Conservation (phyloP, 192 early-diverging fungal species). For the Radiomyces spectabilis region DNA sequence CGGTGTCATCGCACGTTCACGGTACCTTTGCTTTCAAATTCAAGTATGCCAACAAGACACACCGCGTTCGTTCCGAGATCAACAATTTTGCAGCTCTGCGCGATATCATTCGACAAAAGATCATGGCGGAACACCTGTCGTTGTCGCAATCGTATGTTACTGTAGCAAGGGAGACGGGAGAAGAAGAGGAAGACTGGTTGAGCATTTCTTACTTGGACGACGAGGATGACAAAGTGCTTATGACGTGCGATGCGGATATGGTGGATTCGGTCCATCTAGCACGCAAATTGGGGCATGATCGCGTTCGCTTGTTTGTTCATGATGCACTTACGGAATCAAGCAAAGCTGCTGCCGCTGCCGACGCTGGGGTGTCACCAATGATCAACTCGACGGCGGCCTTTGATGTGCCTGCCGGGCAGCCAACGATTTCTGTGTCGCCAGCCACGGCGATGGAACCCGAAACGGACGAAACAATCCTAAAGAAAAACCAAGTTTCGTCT, state of each 20-base stretch:
- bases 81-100: constrained; percentile 27
- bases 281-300: constrained; percentile 56
- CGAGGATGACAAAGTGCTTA: constrained; percentile 72
- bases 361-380: not conserved
- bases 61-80: constrained; percentile 55
- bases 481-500: no score
- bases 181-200: constrained; percentile 14
- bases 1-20: constrained; percentile 10
- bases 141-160: constrained; percentile 7
- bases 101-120: constrained; percentile 42
- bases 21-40: constrained; percentile 50
- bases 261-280: constrained; percentile 73
- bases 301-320: constrained; percentile 63
- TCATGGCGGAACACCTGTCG: constrained; percentile 1
- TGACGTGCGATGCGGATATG: constrained; percentile 64
- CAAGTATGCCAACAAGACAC: constrained; percentile 48
- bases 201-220: constrained; percentile 73
- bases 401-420: not conserved
- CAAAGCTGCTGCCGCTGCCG: not conserved
- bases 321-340: constrained; percentile 8
- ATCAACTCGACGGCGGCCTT: not conserved
- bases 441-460: no score
- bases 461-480: not conserved
- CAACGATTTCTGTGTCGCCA: not conserved
- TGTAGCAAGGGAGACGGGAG: constrained; percentile 25